phyloP scores from a whole-genome alignment of 225 moss, liverwort and hornwort species.

The Pseudoscleropodium purum region DNA sequence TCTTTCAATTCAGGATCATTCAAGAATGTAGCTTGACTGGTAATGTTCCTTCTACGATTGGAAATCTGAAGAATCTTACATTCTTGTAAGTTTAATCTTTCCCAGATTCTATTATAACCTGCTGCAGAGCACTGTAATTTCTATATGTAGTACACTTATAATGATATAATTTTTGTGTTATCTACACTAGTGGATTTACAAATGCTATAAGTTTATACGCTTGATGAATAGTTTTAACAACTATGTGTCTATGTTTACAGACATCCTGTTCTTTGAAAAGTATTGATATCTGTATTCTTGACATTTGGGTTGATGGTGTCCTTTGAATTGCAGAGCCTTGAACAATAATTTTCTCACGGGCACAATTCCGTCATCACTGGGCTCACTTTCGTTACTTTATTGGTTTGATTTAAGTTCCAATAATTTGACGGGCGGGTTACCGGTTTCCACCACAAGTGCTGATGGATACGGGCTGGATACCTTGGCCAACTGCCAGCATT shows the following conservation, averaged over 20 bases:
- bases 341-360: slow-evolving; percentile 33
- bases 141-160: neutral
- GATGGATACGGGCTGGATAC: slow-evolving; percentile 29
- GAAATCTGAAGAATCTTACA: slow-evolving; percentile 30
- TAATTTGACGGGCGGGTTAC: slow-evolving; percentile 24
- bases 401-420: slow-evolving; percentile 52
- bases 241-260: neutral
- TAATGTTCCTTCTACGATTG: slow-evolving; percentile 2
- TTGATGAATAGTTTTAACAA: neutral
- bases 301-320: neutral
- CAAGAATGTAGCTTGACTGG: slow-evolving; percentile 33
- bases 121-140: neutral
- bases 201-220: neutral
- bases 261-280: neutral
- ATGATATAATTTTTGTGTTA: neutral
- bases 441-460: slow-evolving; percentile 12
- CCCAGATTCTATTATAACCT: neutral
- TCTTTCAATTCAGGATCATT: slow-evolving; percentile 23
- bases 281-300: neutral
- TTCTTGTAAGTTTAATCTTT: slow-evolving; percentile 22
- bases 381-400: slow-evolving; percentile 3
- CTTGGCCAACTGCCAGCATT: neutral
- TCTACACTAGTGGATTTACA: neutral
- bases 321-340: slow-evolving; percentile 16
- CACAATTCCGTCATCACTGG: slow-evolving; percentile 16